phyloP scores from a whole-genome alignment of 352 stramenopile genomes.

The Pythium aristosporum region DNA sequence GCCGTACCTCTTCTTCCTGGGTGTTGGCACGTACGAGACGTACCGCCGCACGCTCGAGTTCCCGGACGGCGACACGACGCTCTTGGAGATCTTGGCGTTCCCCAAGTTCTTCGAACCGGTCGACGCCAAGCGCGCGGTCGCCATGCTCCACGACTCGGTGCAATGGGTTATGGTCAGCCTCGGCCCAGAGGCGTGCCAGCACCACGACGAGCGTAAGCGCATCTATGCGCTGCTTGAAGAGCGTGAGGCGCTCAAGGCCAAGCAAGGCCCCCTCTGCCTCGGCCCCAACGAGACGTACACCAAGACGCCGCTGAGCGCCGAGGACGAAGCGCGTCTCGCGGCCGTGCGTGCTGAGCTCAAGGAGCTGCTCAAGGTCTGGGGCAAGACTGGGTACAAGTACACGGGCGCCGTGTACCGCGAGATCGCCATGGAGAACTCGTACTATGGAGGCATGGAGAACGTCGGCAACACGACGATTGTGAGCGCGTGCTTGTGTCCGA shows the following conservation, averaged over 20 bases:
- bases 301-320: constrained; percentile 41
- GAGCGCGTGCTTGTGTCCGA: constrained; percentile 67
- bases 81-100: constrained; percentile 73
- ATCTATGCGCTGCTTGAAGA: constrained; percentile 70
- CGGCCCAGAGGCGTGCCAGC: constrained; percentile 63
- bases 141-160: constrained; percentile 78
- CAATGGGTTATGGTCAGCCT: constrained; percentile 74
- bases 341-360: constrained; percentile 58
- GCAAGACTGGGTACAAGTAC: constrained; percentile 85
- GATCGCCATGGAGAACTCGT: constrained; percentile 84
- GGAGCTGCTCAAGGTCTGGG: constrained; percentile 61
- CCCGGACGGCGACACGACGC: constrained; percentile 66
- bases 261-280: constrained; percentile 54
- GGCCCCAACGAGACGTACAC: constrained; percentile 53
- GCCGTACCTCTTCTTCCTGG: constrained; percentile 79
- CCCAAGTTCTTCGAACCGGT: constrained; percentile 63
- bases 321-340: constrained; percentile 46
- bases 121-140: constrained; percentile 65
- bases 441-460: constrained; percentile 84
- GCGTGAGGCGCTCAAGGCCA: constrained; percentile 65
- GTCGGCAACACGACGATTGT: constrained; percentile 83
- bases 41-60: constrained; percentile 74
- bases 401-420: constrained; percentile 76
- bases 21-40: constrained; percentile 75
- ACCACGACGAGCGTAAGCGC: constrained; percentile 67